These are phyloP conservation scores for Aspergillus fumigatus DNA, from an alignment of 2,329 filamentous ascomycete species.

Conservation along the genomic window DNA sequence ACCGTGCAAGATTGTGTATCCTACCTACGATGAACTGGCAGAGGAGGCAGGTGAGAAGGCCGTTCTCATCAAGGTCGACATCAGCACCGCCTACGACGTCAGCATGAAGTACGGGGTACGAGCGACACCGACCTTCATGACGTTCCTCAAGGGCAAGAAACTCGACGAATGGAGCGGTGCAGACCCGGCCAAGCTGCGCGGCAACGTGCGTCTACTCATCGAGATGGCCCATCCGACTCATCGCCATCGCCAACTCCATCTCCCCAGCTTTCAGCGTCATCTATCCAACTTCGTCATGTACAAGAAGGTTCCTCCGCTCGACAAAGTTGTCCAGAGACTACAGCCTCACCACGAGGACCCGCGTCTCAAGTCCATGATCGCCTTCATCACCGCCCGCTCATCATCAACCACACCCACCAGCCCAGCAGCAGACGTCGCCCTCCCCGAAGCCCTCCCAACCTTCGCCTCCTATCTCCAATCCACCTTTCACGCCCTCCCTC, in stretches of 20 bases:
- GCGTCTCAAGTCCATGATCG: slow-evolving; percentile 60
- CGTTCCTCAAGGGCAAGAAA: slow-evolving; percentile 71
- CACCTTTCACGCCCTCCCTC: slow-evolving; percentile 53
- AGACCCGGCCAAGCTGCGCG: slow-evolving; percentile 61
- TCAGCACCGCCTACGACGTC: slow-evolving; percentile 61
- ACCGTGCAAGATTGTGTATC: slow-evolving; percentile 79
- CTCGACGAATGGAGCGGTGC: slow-evolving; percentile 78
- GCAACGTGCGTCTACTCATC: slow-evolving; percentile 68
- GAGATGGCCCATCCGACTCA: slow-evolving; percentile 73
- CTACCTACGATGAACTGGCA: slow-evolving; percentile 74
- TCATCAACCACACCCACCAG: slow-evolving; percentile 46
- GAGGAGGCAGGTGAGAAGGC: slow-evolving; percentile 65
- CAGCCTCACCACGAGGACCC: slow-evolving; percentile 55
- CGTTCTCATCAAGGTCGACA: slow-evolving; percentile 77
- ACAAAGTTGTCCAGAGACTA: slow-evolving; percentile 77
- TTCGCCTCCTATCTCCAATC: slow-evolving; percentile 60
- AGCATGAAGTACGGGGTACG: slow-evolving; percentile 62
- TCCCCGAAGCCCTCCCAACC: slow-evolving; percentile 66
- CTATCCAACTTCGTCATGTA: slow-evolving; percentile 68
- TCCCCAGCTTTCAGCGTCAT: slow-evolving; percentile 65
- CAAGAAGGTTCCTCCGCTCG: slow-evolving; percentile 72
- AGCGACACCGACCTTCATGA: slow-evolving; percentile 84
- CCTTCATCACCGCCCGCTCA: slow-evolving; percentile 59
- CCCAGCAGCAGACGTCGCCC: slow-evolving; percentile 59
- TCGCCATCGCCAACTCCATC: slow-evolving; percentile 64